Evolutionary conservation across 805 yeast genomes (phyloP).

Genomic region (Ogataea corticis): DNA sequence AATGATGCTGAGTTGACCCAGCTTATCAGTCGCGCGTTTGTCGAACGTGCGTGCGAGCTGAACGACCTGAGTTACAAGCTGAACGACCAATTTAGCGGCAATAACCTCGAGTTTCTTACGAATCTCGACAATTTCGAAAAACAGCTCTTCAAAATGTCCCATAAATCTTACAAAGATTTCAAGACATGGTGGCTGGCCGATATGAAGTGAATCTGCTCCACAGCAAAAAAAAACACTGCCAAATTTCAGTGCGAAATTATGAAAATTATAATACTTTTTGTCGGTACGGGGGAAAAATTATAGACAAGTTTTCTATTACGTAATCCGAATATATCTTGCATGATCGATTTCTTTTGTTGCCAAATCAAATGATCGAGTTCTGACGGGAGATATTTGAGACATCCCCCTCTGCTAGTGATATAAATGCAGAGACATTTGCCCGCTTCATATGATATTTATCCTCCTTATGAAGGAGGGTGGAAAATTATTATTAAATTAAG

Average conservation of each 20-base stretch:
- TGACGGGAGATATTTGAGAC: too few species aligned
- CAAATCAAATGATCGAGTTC: too few species aligned
- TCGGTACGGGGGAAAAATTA: too few species aligned
- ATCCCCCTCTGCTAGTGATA: too few species aligned
- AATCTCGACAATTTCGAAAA: conserved; percentile 80
- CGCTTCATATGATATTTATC: too few species aligned
- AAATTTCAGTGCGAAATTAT: neutral
- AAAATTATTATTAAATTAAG: too few species aligned
- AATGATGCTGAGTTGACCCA: conserved; percentile 62
- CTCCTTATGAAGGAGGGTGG: too few species aligned
- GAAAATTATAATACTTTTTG: too few species aligned
- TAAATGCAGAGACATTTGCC: too few species aligned
- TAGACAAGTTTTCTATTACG: too few species aligned
- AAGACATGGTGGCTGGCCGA: conserved; percentile 27
- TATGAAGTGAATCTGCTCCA: neutral
- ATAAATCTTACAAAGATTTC: conserved; percentile 38
- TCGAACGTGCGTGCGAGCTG: conserved; percentile 67
- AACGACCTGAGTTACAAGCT: conserved; percentile 60
- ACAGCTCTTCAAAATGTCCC: conserved; percentile 51
- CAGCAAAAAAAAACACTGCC: neutral
- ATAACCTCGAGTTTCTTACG: conserved; percentile 48
- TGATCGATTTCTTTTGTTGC: too few species aligned
- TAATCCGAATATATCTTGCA: too few species aligned
- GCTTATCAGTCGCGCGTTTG: conserved; percentile 48
- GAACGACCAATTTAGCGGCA: conserved; percentile 33